Conservation (phyloP, 495 filamentous ascomycete genomes). For the Pyronema domesticum region DNA sequence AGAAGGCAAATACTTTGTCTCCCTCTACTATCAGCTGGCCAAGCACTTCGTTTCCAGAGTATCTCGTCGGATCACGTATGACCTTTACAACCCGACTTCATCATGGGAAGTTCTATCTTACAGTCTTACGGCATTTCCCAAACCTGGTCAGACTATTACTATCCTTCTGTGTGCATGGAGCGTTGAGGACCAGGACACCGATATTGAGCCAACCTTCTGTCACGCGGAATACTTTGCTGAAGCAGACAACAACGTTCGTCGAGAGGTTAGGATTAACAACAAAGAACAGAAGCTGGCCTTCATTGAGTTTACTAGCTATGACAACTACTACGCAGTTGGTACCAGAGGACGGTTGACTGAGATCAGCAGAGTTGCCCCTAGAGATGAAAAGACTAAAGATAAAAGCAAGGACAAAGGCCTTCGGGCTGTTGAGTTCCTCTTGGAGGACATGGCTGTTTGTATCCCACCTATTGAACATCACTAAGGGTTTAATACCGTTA, state of each 20-base stretch:
- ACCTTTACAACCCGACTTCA: neutral
- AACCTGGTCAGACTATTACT: neutral
- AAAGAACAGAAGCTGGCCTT: neutral
- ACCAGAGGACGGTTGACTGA: neutral
- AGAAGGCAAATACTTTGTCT: neutral
- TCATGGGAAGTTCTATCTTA: constrained; percentile 2
- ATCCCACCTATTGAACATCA: neutral
- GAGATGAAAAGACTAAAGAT: neutral
- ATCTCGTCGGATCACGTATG: constrained; percentile 3
- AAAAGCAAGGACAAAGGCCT: neutral
- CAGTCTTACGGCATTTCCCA: constrained; percentile 1
- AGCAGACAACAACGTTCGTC: neutral
- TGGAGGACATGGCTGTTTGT: constrained; percentile 1
- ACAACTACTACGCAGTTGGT: neutral
- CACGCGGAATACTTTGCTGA: neutral
- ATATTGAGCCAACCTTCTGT: constrained; percentile 3
- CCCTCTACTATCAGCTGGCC: neutral
- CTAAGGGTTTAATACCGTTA: too few species aligned
- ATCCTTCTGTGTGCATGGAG: constrained; percentile 3
- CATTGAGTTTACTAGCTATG: constrained; percentile 2
- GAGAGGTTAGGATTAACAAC: neutral
- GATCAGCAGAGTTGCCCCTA: neutral
- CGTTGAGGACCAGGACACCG: neutral
- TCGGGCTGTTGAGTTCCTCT: neutral
- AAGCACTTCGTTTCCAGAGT: neutral